phyloP scores from a whole-genome alignment of 2,329 filamentous ascomycete species.

The Xylariaceae sp. region DNA sequence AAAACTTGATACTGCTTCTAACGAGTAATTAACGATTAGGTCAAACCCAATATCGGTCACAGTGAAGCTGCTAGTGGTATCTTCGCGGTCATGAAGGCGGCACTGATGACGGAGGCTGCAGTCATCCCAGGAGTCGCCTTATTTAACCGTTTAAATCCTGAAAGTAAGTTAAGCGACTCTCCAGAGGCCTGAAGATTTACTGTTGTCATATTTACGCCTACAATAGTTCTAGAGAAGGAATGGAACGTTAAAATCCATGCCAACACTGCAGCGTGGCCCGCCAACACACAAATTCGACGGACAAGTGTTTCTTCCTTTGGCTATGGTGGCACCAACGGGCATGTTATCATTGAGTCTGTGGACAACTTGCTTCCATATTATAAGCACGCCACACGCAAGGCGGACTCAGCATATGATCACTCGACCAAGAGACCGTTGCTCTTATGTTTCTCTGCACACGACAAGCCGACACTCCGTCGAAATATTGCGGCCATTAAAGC shows the following conservation, averaged over 20 bases:
- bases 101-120: constrained; percentile 26
- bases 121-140: constrained; percentile 23
- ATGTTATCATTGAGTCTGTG: constrained; percentile 23
- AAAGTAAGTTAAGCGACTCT: constrained; percentile 20
- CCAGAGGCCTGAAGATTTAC: neutral
- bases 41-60: constrained; percentile 36
- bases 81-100: constrained; percentile 31
- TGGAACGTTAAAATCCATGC: constrained; percentile 30
- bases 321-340: constrained; percentile 30
- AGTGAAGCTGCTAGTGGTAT: constrained; percentile 34
- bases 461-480: constrained; percentile 27
- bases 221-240: constrained; percentile 26
- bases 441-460: constrained; percentile 30
- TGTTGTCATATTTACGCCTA: neutral
- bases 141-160: constrained; percentile 30
- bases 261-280: constrained; percentile 27
- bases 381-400: constrained; percentile 24
- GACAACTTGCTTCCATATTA: constrained; percentile 30
- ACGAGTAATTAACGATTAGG: neutral
- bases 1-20: neutral
- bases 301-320: constrained; percentile 32
- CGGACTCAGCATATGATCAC: constrained; percentile 10
- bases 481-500: constrained; percentile 30
- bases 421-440: constrained; percentile 26
- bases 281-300: constrained; percentile 21